Evolutionary conservation across 768 basidiomycete genomes (phyloP), one percentile per base, ranked within the genome.

Genomic region (Kwoniella pini): DNA sequence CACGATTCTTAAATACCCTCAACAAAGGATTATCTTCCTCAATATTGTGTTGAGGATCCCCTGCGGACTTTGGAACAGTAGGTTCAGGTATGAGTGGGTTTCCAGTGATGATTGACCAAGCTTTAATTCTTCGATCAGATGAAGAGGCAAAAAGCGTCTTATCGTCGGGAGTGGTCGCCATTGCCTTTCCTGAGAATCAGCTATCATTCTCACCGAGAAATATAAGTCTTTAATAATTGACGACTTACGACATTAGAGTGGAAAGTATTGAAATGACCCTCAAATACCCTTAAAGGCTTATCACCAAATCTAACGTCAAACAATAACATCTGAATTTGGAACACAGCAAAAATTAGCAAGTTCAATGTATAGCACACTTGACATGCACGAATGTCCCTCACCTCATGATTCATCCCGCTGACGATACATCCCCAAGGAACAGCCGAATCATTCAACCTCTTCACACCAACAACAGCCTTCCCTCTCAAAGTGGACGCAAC

Each of bases 381-480:
- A n/a, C n/a, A 40, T 22, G n/a, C n/a, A n/a, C n/a, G n/a, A n/a
- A 28, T 4, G 12, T 22, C n/a, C 62, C 70, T 49, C 62, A 71
- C 72, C 66, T 71, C 64, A 48, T 68, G 44, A 19, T 62, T 60
- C 66, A 74, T 68, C 4, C 62, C 70, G 39, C 68, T 68, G 15
- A 58, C 66, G 0, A 66, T 56, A 27, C 71, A 21, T 4, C 72
- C 72, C 60, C 54, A 74, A 17, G 72, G 72, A 13, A 70, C 70
- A 3, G 64, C 68, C n/a, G 52, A 56, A 54, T 74, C 72, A 19
- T 67, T 50, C 50, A 74, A 46, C 19, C 68, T 45, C 53, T 67
- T 70, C 0, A 74, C 66, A 2, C 68, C 70, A 5, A 74, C 70
- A 1, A 74, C 66, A 5, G 72, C 70, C 57, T 70, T 71, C 15